Base-by-base conservation (phyloP, 2,329 filamentous ascomycete genomes). In the Lecanicillium sp. region DNA sequence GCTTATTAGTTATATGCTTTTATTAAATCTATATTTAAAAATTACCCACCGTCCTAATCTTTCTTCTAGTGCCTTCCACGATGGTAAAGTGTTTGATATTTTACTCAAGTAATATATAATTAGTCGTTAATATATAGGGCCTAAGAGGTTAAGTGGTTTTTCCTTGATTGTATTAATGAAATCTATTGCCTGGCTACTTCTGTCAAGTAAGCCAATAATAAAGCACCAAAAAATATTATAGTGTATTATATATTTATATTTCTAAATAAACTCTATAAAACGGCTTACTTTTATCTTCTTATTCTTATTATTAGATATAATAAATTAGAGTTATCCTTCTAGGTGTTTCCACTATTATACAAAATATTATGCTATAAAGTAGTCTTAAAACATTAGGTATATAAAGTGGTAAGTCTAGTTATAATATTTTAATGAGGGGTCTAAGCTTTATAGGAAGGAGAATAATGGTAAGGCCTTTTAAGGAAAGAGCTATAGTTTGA, bases 171-270 rank as follows among this genome's bases (percentile, higher is more conserved):
- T 36, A 11, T 60, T 3, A 29, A 69, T 61, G 44, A 68, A 66
- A 7, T 23, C 4, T 15, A 11, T 3, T 44, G 40, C 12, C 27
- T 55, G 20, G 9, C 36, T 30, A 8, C 56, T 40, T 21, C 46
- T 27, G n/a, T 55, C 33, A 27, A 71, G 56, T n/a, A 70, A 50
- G n/a, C 68, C 68, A 4, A 62, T 51, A 27, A 67, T 63, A 56
- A 72, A 72, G 15, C 67, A 62, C 69, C 67, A 72, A 3, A 71
- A 51, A 3, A 71, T 59, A 44, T 69, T 60, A 51, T 68, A 71
- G 26, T 62, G 62, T 19, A 54, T 27, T 23, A 55, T 56, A 52
- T 72, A 72, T 52, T 72, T 72, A 10, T 68, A 20, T 43, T 58
- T 37, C 23, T 46, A 52, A 24, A 71, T 54, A 47, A 67, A 68